A percentile compares a stretch with the other conserved stretches of the same genome.
Evolutionary conservation across 495 filamentous ascomycete genomes (phyloP).

Genomic region (Thermothielavioides terrestris): DNA sequence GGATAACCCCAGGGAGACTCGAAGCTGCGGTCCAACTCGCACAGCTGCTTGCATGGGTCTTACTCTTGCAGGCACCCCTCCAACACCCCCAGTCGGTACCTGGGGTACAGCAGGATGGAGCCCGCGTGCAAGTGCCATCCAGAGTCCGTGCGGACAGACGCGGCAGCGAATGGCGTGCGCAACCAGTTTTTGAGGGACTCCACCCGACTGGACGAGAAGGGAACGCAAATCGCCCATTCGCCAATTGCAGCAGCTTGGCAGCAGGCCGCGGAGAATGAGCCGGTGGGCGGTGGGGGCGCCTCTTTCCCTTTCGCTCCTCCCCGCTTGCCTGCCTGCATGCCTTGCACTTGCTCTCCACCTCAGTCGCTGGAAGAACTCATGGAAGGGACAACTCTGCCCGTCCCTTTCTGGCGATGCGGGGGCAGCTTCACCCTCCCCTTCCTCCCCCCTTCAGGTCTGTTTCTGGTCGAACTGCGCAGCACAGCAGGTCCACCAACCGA

Average conservation of each 20-base stretch:
- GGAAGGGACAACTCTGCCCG: neutral
- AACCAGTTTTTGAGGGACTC: slow-evolving; percentile 21
- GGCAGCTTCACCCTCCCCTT: neutral
- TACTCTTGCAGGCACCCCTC: slow-evolving; percentile 1
- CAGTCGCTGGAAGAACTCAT: too few relatives aligned
- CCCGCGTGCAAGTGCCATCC: slow-evolving; percentile 16
- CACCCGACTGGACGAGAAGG: slow-evolving; percentile 20
- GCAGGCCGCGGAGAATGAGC: slow-evolving; percentile 7
- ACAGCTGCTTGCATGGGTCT: neutral
- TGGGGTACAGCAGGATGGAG: slow-evolving; percentile 17
- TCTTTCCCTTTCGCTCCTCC: slow-evolving; percentile 5
- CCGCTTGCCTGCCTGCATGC: neutral
- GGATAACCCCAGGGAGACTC: slow-evolving; percentile 8
- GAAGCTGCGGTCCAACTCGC: neutral
- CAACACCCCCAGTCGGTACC: slow-evolving; percentile 12
- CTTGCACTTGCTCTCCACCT: neutral
- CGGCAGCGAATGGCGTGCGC: slow-evolving; percentile 16
- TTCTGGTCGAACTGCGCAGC: neutral
- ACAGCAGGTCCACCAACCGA: slow-evolving; percentile 5
- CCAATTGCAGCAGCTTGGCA: slow-evolving; percentile 6
- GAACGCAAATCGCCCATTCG: slow-evolving; percentile 2
- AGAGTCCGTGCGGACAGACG: slow-evolving; percentile 17
- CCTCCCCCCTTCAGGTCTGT: neutral
- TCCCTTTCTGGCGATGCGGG: slow-evolving; percentile 8
- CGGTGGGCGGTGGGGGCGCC: slow-evolving; percentile 1